Evolutionary conservation across 148 eudicot genomes (phyloP), one percentile per base, ranked within the genome.

Genomic region (Dysphania ambrosioides): DNA sequence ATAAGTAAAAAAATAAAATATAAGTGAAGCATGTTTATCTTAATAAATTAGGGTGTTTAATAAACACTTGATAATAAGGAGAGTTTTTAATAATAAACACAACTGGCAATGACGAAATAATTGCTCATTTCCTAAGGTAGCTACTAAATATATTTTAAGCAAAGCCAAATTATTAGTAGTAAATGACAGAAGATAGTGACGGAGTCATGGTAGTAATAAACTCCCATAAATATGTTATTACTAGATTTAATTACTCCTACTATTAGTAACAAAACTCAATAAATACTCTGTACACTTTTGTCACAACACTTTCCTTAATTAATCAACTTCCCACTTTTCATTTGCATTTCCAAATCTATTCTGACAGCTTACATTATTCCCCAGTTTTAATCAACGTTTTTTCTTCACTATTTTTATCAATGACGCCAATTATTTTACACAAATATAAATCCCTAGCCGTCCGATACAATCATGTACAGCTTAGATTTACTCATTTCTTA

Each of bases 401-500:
- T n/a, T n/a, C n/a, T n/a, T n/a, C n/a, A 47, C 29, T 40, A 66
- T 21, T 66, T 23, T 21, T 34, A 36, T 58, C 7, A 66, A 36
- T 40, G 70, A 51, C 70, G 51, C 70, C 70, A 38, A 34, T 36
- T n/a, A n/a, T 9, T 23, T 9, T 47, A n/a, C 30, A 15, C 0
- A 29, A 27, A 51, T 47, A 49, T 49, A 6, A 51, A 70, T 18
- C 44, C 32, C 24, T 60, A 70, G 61, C 72, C 72, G 59, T 70
- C 29, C 24, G 72, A 70, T 70, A 1, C n/a, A 41, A 8, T 30
- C 1, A 15, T 30, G 26, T 31, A 47, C 72, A 70, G 72, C 72
- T 60, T 70, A 51, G 72, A 31, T 53, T 49, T 38, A 70, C 72
- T 70, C 72, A 70, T n/a, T n/a, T n/a, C n/a, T n/a, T n/a, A n/a